Percentiles rank a stretch among this genome's conserved stretches.
phyloP scores from a whole-genome alignment of 2,329 filamentous ascomycete genomes.

The Colletotrichum australisinense region DNA sequence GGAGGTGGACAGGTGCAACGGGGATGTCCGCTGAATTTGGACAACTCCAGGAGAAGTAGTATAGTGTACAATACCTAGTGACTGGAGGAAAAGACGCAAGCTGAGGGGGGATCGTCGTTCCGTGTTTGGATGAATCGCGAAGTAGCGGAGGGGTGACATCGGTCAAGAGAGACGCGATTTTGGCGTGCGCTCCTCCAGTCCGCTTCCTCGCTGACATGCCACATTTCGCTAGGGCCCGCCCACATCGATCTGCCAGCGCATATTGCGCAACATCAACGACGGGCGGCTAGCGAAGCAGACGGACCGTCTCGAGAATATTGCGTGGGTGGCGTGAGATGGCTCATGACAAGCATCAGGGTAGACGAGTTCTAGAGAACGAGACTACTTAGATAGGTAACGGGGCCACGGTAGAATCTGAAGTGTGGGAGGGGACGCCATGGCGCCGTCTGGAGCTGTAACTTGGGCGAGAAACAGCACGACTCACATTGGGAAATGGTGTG shows the following conservation, averaged over 20 bases:
- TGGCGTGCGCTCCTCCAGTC: background rate
- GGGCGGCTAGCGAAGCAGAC: background rate
- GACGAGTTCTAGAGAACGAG: background rate
- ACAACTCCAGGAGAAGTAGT: background rate
- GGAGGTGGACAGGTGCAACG: background rate
- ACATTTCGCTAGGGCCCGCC: background rate
- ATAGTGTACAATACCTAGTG: background rate
- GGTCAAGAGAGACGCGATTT: background rate
- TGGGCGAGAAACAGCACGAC: slow-evolving; percentile 27
- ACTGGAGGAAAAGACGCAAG: background rate
- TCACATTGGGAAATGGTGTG: slow-evolving; percentile 10
- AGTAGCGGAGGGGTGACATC: background rate
- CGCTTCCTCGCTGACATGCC: background rate
- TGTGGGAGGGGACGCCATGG: background rate
- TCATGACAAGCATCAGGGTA: slow-evolving; percentile 17
- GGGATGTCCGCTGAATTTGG: background rate
- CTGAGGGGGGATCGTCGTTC: background rate
- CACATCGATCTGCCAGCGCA: slow-evolving; percentile 9
- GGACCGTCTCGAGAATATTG: slow-evolving; percentile 5
- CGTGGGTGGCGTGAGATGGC: slow-evolving; percentile 26
- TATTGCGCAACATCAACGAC: background rate
- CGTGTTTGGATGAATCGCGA: background rate
- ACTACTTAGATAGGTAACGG: background rate
- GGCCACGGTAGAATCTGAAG: background rate
- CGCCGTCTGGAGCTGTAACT: slow-evolving; percentile 17